Base-by-base conservation (phyloP, 202 grass and related monocot species). In the Digitaria exilis region DNA sequence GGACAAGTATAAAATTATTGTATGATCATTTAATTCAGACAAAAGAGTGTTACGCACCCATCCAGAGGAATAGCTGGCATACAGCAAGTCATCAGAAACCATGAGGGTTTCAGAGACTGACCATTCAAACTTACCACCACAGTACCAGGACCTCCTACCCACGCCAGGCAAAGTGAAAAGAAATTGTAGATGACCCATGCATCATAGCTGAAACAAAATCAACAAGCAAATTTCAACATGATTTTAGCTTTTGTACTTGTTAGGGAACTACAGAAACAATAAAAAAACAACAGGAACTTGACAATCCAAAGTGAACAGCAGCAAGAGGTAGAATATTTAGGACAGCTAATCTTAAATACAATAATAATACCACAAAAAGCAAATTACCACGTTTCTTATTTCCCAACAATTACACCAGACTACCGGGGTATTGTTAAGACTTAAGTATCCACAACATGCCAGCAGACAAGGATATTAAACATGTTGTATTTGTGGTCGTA, bases 111-210 rank as follows among this genome's bases (percentile, higher is more conserved):
- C 62, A 97, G 52, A 83, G 70, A 73, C 80, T 73, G 88, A 13
- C 91, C 91, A 59, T 61, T 97, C 58, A 97, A 78, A 80, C 80
- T 94, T 74, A 87, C 87, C 55, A 97, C 89, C 64, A 97, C 94
- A 7, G 77, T 85, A 80, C 89, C 94, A 72, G 91, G 91, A 43
- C 94, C 91, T 74, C 94, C 94, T 24, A 97, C 94, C 92, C 94
- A 97, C 50, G 94, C 94, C 81, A 97, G 80, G 82, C 94, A 94
- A 72, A 97, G 84, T 64, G 91, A 97, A 75, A 97, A 86, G 82
- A 97, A 94, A 87, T 92, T 97, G 81, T 91, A 97, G 69, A 97
- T 92, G 69, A 94, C 86, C 92, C 91, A 94, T 30, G 94, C 91
- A 71, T 94, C 94, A 73, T 97, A 97, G 44, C 92, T 97, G 86